Evolutionary conservation across 2,329 filamentous ascomycete species (phyloP).

Genomic region (Calonectria pauciramosa): DNA sequence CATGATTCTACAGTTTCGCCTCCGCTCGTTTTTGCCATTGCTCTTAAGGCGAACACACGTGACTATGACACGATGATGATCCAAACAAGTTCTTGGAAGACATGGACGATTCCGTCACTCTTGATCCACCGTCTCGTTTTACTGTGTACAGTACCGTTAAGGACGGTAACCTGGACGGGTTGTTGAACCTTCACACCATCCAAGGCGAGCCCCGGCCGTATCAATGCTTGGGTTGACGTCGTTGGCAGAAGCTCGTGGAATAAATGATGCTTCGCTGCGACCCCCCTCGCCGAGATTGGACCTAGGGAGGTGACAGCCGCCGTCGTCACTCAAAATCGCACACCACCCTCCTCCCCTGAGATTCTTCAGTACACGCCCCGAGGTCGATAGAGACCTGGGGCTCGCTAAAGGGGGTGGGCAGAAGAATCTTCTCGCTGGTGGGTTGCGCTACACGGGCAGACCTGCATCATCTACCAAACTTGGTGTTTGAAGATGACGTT

Average conservation of each 20-base stretch:
- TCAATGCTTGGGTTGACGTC: conserved; percentile 40
- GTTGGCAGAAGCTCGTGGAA: conserved; percentile 31
- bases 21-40: conserved; percentile 11
- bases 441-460: conserved; percentile 31
- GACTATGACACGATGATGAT: conserved; percentile 38
- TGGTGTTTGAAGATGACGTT: conserved; percentile 38
- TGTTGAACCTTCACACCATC: neutral
- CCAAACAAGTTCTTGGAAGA: conserved; percentile 33
- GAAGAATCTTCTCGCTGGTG: conserved; percentile 13
- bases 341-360: neutral
- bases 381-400: neutral
- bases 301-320: neutral
- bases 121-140: conserved; percentile 17
- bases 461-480: conserved; percentile 41
- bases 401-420: conserved; percentile 11
- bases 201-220: conserved; percentile 12
- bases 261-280: neutral
- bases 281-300: neutral
- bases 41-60: conserved; percentile 36
- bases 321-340: neutral
- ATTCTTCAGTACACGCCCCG: neutral
- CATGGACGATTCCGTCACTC: conserved; percentile 29
- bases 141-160: conserved; percentile 19
- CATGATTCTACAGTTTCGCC: conserved; percentile 11
- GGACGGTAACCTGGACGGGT: conserved; percentile 13